Base-by-base conservation (phyloP, 257 asterid genomes). In the Solanum sejunctum region DNA sequence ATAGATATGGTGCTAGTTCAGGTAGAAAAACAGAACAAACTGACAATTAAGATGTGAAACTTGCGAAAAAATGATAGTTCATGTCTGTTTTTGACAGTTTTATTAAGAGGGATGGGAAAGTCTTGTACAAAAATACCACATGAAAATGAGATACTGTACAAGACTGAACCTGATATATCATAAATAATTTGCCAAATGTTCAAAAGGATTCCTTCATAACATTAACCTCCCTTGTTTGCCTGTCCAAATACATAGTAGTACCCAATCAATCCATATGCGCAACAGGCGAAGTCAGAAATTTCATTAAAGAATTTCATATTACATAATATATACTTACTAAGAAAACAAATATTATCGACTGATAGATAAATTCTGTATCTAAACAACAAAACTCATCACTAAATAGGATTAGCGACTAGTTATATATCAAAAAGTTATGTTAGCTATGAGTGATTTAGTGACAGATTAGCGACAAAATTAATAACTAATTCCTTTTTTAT, bases 141-240 rank as follows among this genome's bases (percentile, higher is more conserved):
- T 81, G 86, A 87, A 32, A 88, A 87, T 90, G 96, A 93, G 90
- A 90, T 89, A 86, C 88, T 89, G 97, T 94, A 95, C 97, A 95
- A 93, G 97, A 93, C 98, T 91, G 96, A 91, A 93, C 98, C 97
- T 94, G 95, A 91, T 88, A 87, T 87, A 87, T 87, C 87, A 91
- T 86, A 89, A 86, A 92, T 85, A 89, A 86, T 87, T 87, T 90
- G 88, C 91, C 89, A 58, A 55, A 92, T 87, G 90, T 90, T 87
- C 88, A 92, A 87, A 32, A 88, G 89, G 89, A 87, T 89, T 84
- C 87, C 89, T 71, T 84, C 90, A 92, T 90, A 89, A 92, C 89
- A 87, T 84, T 90, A 87, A 87, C 82, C 91, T 89, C 93, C 96
- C 86, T 85, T 84, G 84, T 70, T 89, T 52, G 86, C 97, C 95